Conservation (phyloP, 495 filamentous ascomycete genomes). For the Penicillium canariense region DNA sequence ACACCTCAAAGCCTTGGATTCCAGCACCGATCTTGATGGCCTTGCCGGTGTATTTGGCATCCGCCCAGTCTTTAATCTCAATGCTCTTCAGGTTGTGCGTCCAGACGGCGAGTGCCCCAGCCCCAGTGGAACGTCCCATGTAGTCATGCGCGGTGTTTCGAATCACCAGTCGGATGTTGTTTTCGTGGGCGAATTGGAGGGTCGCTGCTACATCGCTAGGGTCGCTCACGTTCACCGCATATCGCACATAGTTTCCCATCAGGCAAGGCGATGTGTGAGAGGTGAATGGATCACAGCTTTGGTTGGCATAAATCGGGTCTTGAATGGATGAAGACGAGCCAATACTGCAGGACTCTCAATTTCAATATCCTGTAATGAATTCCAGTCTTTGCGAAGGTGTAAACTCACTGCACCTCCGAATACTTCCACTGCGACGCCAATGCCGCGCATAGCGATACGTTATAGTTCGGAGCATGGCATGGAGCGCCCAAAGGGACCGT, state of each 20-base stretch:
- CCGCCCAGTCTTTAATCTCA: constrained; percentile 30
- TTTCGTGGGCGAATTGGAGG: constrained; percentile 47
- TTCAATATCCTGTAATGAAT: not conserved
- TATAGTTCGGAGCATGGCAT: constrained; percentile 40
- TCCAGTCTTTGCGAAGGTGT: not conserved
- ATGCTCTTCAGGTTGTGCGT: constrained; percentile 52
- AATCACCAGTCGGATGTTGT: constrained; percentile 59
- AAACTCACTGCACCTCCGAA: constrained; percentile 25
- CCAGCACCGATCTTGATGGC: constrained; percentile 55
- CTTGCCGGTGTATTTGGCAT: constrained; percentile 39
- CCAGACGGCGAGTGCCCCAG: constrained; percentile 51
- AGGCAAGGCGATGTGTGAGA: constrained; percentile 47
- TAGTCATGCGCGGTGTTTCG: constrained; percentile 61
- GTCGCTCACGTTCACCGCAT: constrained; percentile 36
- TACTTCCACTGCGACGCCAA: constrained; percentile 21
- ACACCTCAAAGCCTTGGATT: constrained; percentile 45
- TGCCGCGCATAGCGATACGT: constrained; percentile 19
- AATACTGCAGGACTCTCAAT: constrained; percentile 8
- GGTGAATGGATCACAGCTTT: constrained; percentile 43
- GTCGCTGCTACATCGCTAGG: constrained; percentile 22
- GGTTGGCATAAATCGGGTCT: constrained; percentile 30
- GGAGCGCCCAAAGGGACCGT: constrained; percentile 35
- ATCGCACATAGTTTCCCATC: constrained; percentile 53
- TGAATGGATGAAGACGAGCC: constrained; percentile 29
- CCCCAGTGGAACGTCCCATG: constrained; percentile 51